phyloP scores from a whole-genome alignment of 306 rosid species.

The Acmispon strigosus region DNA sequence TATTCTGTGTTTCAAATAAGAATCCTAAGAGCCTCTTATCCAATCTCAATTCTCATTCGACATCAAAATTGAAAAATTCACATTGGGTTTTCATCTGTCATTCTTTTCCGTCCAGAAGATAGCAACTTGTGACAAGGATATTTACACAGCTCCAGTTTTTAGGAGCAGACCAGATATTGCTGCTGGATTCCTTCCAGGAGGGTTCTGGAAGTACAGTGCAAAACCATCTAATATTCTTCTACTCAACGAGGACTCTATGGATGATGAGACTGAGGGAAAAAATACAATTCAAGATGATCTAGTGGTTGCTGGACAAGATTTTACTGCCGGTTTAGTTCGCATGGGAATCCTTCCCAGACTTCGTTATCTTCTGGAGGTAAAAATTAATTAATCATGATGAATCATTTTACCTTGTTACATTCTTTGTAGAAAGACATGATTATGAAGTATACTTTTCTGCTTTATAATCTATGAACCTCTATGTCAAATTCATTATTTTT shows the following conservation, averaged over 20 bases:
- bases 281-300: constrained; percentile 91
- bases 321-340: constrained; percentile 83
- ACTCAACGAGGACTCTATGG: constrained; percentile 42
- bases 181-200: constrained; percentile 84
- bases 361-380: constrained; percentile 85
- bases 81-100: neutral
- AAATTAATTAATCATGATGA: constrained; percentile 15
- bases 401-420: constrained; percentile 15
- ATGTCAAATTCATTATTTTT: constrained; percentile 12
- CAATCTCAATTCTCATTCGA: too few species aligned
- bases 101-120: constrained; percentile 44
- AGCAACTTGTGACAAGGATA: constrained; percentile 44
- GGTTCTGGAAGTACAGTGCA: constrained; percentile 92
- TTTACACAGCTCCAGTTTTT: constrained; percentile 86
- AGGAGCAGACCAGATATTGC: constrained; percentile 74
- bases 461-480: neutral
- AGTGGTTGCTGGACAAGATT: constrained; percentile 88
- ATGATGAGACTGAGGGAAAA: constrained; percentile 56
- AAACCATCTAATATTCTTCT: constrained; percentile 72
- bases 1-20: constrained; percentile 9
- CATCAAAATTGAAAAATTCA: too few species aligned
- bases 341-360: constrained; percentile 87
- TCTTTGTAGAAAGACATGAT: constrained; percentile 2
- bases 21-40: neutral
- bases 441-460: neutral